Conservation (phyloP, 2,329 filamentous ascomycete species). For the Penicillium verrucosum region DNA sequence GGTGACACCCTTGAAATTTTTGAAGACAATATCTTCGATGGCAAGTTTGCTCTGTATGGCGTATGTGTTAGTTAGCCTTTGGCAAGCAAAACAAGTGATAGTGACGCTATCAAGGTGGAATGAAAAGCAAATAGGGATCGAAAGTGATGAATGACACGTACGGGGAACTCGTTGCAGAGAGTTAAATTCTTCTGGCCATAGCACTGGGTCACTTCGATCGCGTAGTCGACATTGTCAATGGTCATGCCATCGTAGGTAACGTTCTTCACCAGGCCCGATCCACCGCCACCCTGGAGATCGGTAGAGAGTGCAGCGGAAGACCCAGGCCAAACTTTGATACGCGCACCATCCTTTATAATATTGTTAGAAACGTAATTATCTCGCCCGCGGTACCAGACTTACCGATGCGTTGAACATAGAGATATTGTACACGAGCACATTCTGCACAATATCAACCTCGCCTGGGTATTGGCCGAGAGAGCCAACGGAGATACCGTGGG, state of each 20-base stretch:
- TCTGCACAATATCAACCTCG: slow-evolving; percentile 64
- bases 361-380: slow-evolving; percentile 38
- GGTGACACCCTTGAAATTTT: slow-evolving; percentile 56
- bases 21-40: slow-evolving; percentile 56
- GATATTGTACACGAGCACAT: slow-evolving; percentile 63
- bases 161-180: slow-evolving; percentile 58
- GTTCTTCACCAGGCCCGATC: slow-evolving; percentile 60
- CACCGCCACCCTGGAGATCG: slow-evolving; percentile 65
- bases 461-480: slow-evolving; percentile 65
- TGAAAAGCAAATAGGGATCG: neutral
- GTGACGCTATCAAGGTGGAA: neutral
- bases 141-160: slow-evolving; percentile 23
- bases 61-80: neutral
- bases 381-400: slow-evolving; percentile 29
- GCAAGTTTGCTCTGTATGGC: slow-evolving; percentile 43
- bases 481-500: slow-evolving; percentile 70
- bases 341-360: slow-evolving; percentile 55
- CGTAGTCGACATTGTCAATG: slow-evolving; percentile 62
- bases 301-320: slow-evolving; percentile 53
- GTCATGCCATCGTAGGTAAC: slow-evolving; percentile 64
- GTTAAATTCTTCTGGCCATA: slow-evolving; percentile 62
- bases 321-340: slow-evolving; percentile 73
- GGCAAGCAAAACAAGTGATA: too few species aligned
- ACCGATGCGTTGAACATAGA: slow-evolving; percentile 55
- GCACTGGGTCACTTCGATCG: slow-evolving; percentile 64